Evolutionary conservation across 441 rosid species (phyloP), one percentile per base, ranked within the genome.

Genomic region (Adansonia gregorii): DNA sequence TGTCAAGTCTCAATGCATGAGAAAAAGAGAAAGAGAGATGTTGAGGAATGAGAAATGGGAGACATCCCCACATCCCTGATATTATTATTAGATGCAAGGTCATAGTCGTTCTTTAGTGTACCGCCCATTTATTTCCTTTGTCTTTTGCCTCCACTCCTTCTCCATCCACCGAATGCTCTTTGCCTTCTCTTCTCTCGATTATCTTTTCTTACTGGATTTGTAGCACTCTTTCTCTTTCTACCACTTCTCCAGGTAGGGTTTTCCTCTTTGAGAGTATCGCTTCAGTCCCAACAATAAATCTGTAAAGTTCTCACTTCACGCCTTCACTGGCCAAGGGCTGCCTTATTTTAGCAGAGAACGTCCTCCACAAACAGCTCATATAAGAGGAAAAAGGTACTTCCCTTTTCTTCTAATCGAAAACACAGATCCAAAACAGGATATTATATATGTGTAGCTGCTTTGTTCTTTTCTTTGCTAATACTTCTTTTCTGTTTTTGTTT

Each of bases 21-120:
- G 83, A 77, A 61, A 67, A 54, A 76, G 82, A 83, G 87, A 86
- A 87, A 88, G 87, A 86, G 45, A 77, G n/a, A 68, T 52, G 52
- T 69, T 75, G 72, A 11, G 70, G 82, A 84, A 77, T 75, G 84
- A 81, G 77, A 80, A 70, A 82, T 74, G 83, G 83, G 88, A 86
- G 88, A 88, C 88, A 87, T 86, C 87, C 84, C 87, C 88, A 85
- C 88, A 81, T 64, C 69, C 52, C n/a, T 80, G 86, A 84, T 81
- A 84, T 89, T 92, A 91, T 89, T 88, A 92, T 85, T 84, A 88
- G 93, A 91, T 82, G 93, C 81, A 87, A 83, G 79, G 92, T 86
- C 91, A 85, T 83, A 82, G 86, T 90, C 96, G 83, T 87, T 88
- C 89, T 87, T 86, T 84, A 85, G 87, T 86, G 89, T 89, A 82